These are phyloP conservation scores for Eruca vesicaria DNA, from an alignment of 441 rosid species.

Conservation along the genomic window DNA sequence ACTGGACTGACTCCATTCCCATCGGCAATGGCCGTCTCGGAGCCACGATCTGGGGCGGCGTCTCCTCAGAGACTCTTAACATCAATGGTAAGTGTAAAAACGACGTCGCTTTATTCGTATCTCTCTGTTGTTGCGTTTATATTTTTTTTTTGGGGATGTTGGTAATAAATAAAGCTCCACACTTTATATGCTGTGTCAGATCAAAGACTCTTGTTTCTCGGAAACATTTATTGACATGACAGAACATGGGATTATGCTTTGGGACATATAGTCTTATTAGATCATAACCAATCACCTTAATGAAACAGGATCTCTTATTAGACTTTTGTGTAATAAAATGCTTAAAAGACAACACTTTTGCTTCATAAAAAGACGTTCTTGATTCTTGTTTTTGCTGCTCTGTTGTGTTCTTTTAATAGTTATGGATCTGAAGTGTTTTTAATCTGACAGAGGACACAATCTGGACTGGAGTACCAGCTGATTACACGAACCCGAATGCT, in stretches of 20 bases:
- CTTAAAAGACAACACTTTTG: neutral
- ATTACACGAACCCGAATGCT: conserved; percentile 66
- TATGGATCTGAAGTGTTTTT: conserved; percentile 21
- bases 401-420: neutral
- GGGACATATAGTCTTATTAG: neutral
- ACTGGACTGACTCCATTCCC: conserved; percentile 91
- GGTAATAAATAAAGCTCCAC: neutral
- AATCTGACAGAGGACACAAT: conserved; percentile 72
- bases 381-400: neutral
- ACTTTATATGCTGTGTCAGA: neutral
- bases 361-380: neutral
- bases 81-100: conserved; percentile 56
- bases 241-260: neutral
- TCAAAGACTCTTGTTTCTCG: neutral
- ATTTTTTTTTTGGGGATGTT: neutral
- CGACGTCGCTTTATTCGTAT: neutral
- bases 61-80: conserved; percentile 67
- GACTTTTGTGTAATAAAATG: neutral
- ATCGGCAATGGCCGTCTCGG: conserved; percentile 94
- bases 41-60: conserved; percentile 92
- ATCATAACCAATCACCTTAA: neutral
- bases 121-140: neutral
- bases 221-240: neutral
- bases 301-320: neutral
- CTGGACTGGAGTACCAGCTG: conserved; percentile 83